A percentile compares a stretch with the other conserved stretches of the same genome.
Conservation (phyloP, 768 basidiomycete species). For the Pulveroboletus sp. region DNA sequence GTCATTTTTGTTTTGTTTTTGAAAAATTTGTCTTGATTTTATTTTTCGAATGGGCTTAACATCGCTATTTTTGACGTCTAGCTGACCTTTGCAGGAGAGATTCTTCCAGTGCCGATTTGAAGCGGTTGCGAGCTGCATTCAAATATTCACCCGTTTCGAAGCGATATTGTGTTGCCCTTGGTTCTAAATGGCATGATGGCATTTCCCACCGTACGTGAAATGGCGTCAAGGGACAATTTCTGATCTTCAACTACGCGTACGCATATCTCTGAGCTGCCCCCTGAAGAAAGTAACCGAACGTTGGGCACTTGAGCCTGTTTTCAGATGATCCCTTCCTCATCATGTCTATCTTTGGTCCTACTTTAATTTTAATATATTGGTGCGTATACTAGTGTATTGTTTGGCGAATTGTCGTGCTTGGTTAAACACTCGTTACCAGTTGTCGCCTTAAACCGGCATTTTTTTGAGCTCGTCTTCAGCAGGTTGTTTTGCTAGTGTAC, state of each 20-base stretch:
- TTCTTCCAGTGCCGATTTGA: background rate
- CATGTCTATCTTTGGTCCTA: background rate
- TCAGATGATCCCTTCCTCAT: background rate
- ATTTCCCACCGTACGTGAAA: constrained; percentile 12
- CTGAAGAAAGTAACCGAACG: background rate
- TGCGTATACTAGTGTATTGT: constrained; percentile 3
- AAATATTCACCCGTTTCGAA: background rate
- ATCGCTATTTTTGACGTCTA: background rate
- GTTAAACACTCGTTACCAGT: background rate
- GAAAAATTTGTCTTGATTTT: background rate
- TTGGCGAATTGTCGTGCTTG: background rate
- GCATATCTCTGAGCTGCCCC: background rate
- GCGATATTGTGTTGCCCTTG: background rate
- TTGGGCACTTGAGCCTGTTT: background rate
- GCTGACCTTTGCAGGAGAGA: background rate
- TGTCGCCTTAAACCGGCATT: background rate
- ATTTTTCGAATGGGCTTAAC: background rate
- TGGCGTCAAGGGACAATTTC: background rate
- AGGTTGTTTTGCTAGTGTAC: background rate
- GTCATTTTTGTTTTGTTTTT: background rate
- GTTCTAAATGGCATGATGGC: background rate
- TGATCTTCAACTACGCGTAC: background rate
- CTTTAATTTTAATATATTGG: background rate
- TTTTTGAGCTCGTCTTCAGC: background rate
- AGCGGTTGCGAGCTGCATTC: background rate